Evolutionary conservation across 768 basidiomycete genomes (phyloP).

Genomic region (Panellus pusillus): DNA sequence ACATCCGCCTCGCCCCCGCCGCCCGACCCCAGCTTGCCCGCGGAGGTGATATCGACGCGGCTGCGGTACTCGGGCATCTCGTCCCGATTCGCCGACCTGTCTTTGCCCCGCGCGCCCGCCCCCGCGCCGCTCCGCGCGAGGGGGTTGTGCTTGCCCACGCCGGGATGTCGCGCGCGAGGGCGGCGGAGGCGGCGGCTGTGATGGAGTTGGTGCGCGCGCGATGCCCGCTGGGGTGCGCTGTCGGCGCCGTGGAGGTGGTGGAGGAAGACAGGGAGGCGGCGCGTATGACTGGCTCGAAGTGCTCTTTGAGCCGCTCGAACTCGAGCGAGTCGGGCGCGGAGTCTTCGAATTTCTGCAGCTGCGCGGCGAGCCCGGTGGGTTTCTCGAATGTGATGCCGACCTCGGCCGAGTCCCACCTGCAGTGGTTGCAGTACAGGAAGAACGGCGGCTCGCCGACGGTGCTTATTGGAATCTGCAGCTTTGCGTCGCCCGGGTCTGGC

Average conservation of each 20-base stretch:
- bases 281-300: constrained; percentile 92
- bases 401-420: constrained; percentile 92
- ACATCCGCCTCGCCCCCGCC: constrained; percentile 69
- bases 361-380: constrained; percentile 92
- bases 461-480: constrained; percentile 51
- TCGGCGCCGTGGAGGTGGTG: constrained; percentile 46
- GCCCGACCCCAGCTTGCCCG: constrained; percentile 53
- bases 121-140: constrained; percentile 45
- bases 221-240: constrained; percentile 52
- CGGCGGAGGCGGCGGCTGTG: constrained; percentile 86
- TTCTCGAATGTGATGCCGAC: constrained; percentile 95
- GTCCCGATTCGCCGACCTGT: constrained; percentile 68
- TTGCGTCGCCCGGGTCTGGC: constrained; percentile 58
- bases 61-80: constrained; percentile 79
- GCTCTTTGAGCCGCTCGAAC: constrained; percentile 93
- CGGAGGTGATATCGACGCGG: constrained; percentile 62
- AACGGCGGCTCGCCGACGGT: constrained; percentile 85
- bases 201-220: constrained; percentile 77
- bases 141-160: constrained; percentile 77
- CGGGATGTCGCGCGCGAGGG: constrained; percentile 87
- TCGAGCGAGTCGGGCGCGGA: constrained; percentile 82
- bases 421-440: constrained; percentile 88
- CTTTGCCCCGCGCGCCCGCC: constrained; percentile 50
- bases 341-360: constrained; percentile 89
- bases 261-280: constrained; percentile 75